Evolutionary conservation across 495 filamentous ascomycete species (phyloP).

Genomic region (Hypomontagnella submonticulosa): DNA sequence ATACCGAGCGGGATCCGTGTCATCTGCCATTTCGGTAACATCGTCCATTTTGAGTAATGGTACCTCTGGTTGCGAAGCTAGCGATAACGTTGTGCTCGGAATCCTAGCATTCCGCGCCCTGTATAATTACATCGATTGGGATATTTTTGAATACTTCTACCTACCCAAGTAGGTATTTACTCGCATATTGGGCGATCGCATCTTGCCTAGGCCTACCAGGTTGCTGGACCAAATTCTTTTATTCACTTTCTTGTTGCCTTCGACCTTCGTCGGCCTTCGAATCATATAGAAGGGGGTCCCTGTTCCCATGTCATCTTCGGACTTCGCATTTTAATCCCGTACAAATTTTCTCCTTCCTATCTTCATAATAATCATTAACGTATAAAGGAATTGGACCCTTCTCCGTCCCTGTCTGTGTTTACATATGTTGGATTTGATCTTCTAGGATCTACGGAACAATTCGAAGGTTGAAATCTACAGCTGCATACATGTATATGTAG

Average conservation of each 20-base stretch:
- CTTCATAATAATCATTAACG: background rate
- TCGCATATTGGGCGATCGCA: slow-evolving; percentile 7
- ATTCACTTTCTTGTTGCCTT: background rate
- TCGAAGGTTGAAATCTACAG: too few species aligned
- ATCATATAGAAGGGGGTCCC: background rate
- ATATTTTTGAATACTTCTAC: background rate
- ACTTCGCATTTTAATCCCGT: slow-evolving; percentile 11
- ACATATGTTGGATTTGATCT: too few species aligned
- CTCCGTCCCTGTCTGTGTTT: too few species aligned
- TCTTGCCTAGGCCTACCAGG: background rate
- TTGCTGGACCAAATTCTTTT: too few species aligned
- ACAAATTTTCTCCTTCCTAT: background rate
- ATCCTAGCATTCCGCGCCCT: slow-evolving; percentile 21
- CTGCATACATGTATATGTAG: too few species aligned
- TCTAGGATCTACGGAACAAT: too few species aligned
- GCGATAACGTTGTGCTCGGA: slow-evolving; percentile 27
- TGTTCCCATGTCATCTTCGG: background rate
- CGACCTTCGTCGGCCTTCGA: background rate
- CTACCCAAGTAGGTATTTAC: slow-evolving; percentile 17
- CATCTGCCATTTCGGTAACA: too few species aligned
- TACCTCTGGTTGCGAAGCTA: slow-evolving; percentile 18
- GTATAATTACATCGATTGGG: slow-evolving; percentile 24
- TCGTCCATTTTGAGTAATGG: too few species aligned
- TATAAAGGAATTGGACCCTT: slow-evolving; percentile 26
- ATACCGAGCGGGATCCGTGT: too few species aligned